phyloP scores from a whole-genome alignment of 2,329 filamentous ascomycete species.

The Emydomyces testavorans region DNA sequence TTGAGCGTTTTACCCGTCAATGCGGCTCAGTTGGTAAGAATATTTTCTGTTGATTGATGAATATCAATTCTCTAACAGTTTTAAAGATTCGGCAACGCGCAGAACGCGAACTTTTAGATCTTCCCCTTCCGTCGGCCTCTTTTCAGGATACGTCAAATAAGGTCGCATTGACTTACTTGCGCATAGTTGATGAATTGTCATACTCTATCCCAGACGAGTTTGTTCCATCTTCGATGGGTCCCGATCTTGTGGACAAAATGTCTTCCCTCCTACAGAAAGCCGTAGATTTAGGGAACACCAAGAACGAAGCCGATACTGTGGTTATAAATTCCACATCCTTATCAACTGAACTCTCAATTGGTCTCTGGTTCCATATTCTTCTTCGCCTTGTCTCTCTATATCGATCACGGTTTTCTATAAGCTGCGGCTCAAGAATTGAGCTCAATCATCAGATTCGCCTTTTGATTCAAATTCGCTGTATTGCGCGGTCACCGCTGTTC shows the following conservation, averaged over 20 bases:
- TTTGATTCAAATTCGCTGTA: slow-evolving; percentile 31
- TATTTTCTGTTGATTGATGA: not conserved
- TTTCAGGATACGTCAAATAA: slow-evolving; percentile 16
- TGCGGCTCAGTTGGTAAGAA: slow-evolving; percentile 26
- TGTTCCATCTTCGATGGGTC: slow-evolving; percentile 22
- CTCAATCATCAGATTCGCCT: slow-evolving; percentile 30
- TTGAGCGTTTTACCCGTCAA: slow-evolving; percentile 31
- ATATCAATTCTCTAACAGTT: slow-evolving; percentile 15
- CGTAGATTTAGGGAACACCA: slow-evolving; percentile 23
- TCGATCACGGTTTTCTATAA: slow-evolving; percentile 26
- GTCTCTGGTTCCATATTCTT: slow-evolving; percentile 34
- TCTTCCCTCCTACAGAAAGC: slow-evolving; percentile 30
- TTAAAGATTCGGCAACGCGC: slow-evolving; percentile 32
- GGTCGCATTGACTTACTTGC: slow-evolving; percentile 29
- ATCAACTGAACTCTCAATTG: slow-evolving; percentile 18
- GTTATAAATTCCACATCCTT: not conserved
- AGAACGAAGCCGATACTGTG: not conserved
- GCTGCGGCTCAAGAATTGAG: slow-evolving; percentile 19
- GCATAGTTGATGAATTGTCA: slow-evolving; percentile 31
- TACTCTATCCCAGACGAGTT: slow-evolving; percentile 29
- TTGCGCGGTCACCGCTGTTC: slow-evolving; percentile 31
- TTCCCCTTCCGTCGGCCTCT: slow-evolving; percentile 21
- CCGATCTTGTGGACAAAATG: slow-evolving; percentile 33
- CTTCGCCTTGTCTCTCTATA: slow-evolving; percentile 33
- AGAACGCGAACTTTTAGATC: slow-evolving; percentile 29